Evolutionary conservation across 352 stramenopile species (phyloP).

Genomic region (Phytophthora litchii): DNA sequence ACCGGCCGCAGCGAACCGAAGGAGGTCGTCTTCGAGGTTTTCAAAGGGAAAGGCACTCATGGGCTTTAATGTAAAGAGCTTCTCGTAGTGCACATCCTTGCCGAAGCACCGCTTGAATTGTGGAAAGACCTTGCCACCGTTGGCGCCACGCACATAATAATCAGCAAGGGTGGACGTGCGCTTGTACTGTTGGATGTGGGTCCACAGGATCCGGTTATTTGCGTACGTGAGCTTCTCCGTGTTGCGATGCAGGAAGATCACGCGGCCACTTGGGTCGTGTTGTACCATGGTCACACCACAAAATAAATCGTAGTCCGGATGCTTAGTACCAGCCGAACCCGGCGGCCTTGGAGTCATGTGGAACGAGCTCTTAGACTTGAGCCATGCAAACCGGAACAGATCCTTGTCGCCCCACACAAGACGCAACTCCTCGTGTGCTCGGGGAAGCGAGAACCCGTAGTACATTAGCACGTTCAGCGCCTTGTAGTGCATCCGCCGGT

Average conservation of each 20-base stretch:
- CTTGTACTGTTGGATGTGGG: constrained; percentile 68
- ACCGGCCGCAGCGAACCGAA: constrained; percentile 53
- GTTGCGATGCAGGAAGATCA: constrained; percentile 79
- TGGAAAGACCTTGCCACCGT: constrained; percentile 70
- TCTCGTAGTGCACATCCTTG: constrained; percentile 72
- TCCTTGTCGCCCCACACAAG: constrained; percentile 87
- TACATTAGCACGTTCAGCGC: constrained; percentile 80
- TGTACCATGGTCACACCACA: constrained; percentile 81
- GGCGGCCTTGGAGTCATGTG: constrained; percentile 62
- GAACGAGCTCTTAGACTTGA: constrained; percentile 75
- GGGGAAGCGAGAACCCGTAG: constrained; percentile 55
- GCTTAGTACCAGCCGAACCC: constrained; percentile 53
- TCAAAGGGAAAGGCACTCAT: constrained; percentile 72
- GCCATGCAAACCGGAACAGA: constrained; percentile 81
- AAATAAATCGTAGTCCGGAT: constrained; percentile 58
- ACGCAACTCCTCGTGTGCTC: constrained; percentile 48
- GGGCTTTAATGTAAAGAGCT: constrained; percentile 68
- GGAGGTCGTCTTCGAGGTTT: constrained; percentile 56
- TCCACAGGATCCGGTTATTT: constrained; percentile 57
- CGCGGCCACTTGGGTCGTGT: constrained; percentile 56
- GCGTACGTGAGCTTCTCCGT: constrained; percentile 61
- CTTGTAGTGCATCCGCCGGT: constrained; percentile 54
- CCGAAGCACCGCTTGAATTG: constrained; percentile 75
- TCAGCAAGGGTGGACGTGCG: constrained; percentile 37
- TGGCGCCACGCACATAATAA: constrained; percentile 68